phyloP scores from a whole-genome alignment of 352 stramenopile genomes.

The Phytophthora capsici region DNA sequence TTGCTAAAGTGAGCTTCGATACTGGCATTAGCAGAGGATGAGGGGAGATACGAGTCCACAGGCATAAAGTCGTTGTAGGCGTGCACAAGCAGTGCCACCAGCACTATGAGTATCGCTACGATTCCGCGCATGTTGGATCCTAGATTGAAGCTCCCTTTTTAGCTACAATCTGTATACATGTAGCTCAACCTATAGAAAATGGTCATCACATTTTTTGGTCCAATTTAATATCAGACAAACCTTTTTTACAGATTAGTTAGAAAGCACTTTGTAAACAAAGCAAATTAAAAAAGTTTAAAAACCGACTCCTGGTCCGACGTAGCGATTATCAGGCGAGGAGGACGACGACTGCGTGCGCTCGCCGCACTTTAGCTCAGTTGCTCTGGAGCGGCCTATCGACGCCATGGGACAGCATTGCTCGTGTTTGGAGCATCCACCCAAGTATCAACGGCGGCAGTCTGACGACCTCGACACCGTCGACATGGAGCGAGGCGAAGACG shows the following conservation, averaged over 20 bases:
- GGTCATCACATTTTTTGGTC: no score
- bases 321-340: slow-evolving; percentile 22
- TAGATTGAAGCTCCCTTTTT: no score
- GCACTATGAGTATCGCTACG: slow-evolving; percentile 7
- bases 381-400: slow-evolving; percentile 6
- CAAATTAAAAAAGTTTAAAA: not conserved
- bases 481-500: slow-evolving; percentile 37
- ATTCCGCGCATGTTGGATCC: slow-evolving; percentile 1
- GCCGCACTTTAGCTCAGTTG: slow-evolving; percentile 11
- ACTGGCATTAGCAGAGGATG: slow-evolving; percentile 23
- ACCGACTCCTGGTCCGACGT: slow-evolving; percentile 15
- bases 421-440: slow-evolving; percentile 70
- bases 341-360: slow-evolving; percentile 3
- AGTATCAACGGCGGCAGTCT: slow-evolving; percentile 63
- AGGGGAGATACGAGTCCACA: slow-evolving; percentile 44
- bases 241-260: no score
- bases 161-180: no score
- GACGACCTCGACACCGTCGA: slow-evolving; percentile 51
- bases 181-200: no score
- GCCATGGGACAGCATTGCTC: slow-evolving; percentile 81
- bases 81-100: slow-evolving; percentile 48
- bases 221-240: no score
- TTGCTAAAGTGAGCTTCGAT: slow-evolving; percentile 58
- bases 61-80: slow-evolving; percentile 58
- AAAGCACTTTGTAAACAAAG: not conserved